Evolutionary conservation across 2,329 filamentous ascomycete genomes (phyloP).

Genomic region (Hyphodiscus sp.): DNA sequence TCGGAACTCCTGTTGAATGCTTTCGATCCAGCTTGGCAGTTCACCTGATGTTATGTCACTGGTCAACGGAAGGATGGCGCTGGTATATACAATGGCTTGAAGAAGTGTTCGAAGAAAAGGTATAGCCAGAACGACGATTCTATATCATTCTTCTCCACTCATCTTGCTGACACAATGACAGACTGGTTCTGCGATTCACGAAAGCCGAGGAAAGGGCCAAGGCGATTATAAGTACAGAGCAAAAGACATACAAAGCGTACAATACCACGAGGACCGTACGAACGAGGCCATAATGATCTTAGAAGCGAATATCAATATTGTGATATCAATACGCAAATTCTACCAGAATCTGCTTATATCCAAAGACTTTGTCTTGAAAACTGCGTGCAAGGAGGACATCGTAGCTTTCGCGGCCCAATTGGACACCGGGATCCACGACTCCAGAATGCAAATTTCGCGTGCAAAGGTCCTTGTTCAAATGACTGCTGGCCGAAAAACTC

Average conservation of each 20-base stretch:
- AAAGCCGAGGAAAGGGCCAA: no score
- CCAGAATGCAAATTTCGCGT: conserved; percentile 22
- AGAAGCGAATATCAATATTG: conserved; percentile 28
- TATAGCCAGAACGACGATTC: conserved; percentile 7
- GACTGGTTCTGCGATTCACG: no score
- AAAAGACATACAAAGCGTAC: conserved; percentile 31
- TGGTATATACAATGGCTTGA: conserved; percentile 36
- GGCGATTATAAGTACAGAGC: no score
- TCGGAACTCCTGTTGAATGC: no score
- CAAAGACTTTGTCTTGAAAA: conserved; percentile 4
- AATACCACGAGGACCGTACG: conserved; percentile 31
- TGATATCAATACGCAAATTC: conserved; percentile 21
- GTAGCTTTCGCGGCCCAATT: conserved; percentile 19
- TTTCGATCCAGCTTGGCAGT: no score
- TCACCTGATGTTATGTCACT: conserved; percentile 32
- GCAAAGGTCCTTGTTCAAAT: conserved; percentile 18
- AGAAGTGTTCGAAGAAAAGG: background rate
- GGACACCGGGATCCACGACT: conserved; percentile 16
- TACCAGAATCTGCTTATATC: conserved; percentile 13
- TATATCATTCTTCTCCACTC: no score
- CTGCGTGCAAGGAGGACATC: conserved; percentile 3
- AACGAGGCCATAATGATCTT: conserved; percentile 31
- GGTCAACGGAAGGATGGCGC: conserved; percentile 37
- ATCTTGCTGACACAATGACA: no score
- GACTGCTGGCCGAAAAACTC: conserved; percentile 18